Conservation (phyloP, 2,329 filamentous ascomycete species). For the Penicillium verrucosum region DNA sequence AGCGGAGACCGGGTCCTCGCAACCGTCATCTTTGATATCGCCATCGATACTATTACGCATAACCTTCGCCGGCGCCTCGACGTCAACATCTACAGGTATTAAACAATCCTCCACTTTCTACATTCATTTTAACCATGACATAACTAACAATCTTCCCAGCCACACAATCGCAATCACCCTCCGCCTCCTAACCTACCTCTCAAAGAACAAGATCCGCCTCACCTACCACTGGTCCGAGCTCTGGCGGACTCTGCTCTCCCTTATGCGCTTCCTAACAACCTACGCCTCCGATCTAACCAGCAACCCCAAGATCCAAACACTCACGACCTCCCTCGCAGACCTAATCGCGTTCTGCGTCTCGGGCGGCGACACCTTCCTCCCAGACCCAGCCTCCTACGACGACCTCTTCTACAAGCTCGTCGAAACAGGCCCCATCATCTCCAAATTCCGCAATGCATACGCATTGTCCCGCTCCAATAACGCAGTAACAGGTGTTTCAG, state of each 20-base stretch:
- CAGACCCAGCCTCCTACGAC: conserved; percentile 82
- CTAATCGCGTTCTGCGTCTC: conserved; percentile 80
- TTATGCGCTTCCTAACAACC: conserved; percentile 85
- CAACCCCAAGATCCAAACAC: conserved; percentile 64
- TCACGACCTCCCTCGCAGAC: conserved; percentile 76
- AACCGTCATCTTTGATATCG: conserved; percentile 75
- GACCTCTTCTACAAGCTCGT: conserved; percentile 98
- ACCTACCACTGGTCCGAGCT: conserved; percentile 93
- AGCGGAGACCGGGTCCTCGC: conserved; percentile 70
- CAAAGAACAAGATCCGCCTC: conserved; percentile 75
- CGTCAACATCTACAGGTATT: conserved; percentile 71
- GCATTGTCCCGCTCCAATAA: conserved; percentile 40
- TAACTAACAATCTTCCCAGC: conserved; percentile 27
- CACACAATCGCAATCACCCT: conserved; percentile 78
- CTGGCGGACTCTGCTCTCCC: conserved; percentile 81
- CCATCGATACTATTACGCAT: conserved; percentile 89
- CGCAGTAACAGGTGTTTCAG: conserved; percentile 10
- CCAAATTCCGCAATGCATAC: conserved; percentile 75
- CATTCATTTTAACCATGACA: background rate
- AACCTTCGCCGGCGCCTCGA: conserved; percentile 85
- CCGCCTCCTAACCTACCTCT: conserved; percentile 78
- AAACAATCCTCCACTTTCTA: background rate
- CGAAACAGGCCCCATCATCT: conserved; percentile 78
- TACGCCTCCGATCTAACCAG: conserved; percentile 75
- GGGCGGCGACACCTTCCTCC: conserved; percentile 84